A percentile compares a stretch with the other conserved stretches of the same genome.
These are phyloP conservation scores for Plasmopara muralis DNA, from an alignment of 352 stramenopile genomes.

Conservation along the genomic window DNA sequence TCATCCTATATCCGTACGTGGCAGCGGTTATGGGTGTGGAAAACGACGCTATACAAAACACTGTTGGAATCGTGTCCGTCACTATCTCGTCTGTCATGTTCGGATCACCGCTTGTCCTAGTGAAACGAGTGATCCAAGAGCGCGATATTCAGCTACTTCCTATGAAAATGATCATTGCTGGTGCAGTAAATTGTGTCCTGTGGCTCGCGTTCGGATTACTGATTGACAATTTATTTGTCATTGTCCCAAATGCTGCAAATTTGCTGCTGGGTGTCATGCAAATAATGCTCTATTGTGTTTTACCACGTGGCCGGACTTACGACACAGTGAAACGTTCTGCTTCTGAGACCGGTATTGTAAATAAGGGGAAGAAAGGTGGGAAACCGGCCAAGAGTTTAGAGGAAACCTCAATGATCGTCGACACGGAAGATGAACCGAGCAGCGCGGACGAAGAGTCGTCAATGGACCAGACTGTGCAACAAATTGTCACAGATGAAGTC, in stretches of 20 bases:
- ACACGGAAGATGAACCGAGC: constrained; percentile 10
- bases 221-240: constrained; percentile 44
- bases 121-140: constrained; percentile 42
- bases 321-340: constrained; percentile 25
- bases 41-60: constrained; percentile 22
- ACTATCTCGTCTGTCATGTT: constrained; percentile 55
- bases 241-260: constrained; percentile 56
- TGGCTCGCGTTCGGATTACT: constrained; percentile 55
- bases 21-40: constrained; percentile 14
- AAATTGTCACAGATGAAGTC: not conserved
- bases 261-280: constrained; percentile 48
- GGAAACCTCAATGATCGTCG: constrained; percentile 5
- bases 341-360: constrained; percentile 7
- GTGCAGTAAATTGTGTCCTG: constrained; percentile 38
- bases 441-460: not conserved
- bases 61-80: constrained; percentile 52
- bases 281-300: constrained; percentile 39
- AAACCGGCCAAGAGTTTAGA: constrained; percentile 11
- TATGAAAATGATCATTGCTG: constrained; percentile 43
- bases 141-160: constrained; percentile 37
- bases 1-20: constrained; percentile 34
- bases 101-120: constrained; percentile 42
- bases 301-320: constrained; percentile 20
- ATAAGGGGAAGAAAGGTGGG: constrained; percentile 1
- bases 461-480: constrained; percentile 10